Base-by-base conservation (phyloP, 805 yeast species). In the Dipodascopsis tothii region DNA sequence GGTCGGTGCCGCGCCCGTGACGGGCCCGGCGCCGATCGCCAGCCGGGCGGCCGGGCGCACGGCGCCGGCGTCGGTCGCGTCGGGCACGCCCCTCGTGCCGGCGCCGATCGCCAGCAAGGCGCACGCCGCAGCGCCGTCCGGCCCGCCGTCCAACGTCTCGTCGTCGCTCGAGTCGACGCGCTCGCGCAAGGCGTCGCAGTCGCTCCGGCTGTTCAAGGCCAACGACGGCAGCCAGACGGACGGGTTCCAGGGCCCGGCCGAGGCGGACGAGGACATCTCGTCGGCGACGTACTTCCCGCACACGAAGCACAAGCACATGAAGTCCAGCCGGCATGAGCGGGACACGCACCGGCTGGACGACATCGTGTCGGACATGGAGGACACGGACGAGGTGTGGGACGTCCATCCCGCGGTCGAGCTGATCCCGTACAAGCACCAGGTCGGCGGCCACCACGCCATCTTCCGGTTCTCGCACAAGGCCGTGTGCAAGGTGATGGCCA, bases 361-460 rank as follows among this genome's bases (percentile, higher is more conserved):
- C 30, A 14, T 9, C 11, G 30, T 25, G 11, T 25, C 30, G 9
- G 11, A 25, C 14, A 25, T 14, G 11, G 30, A 25, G 9, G 30
- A 25, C 30, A 25, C 30, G 9, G 30, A 14, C 30, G 30, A 25
- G 30, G 14, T 14, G 11, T 14, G 11, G 11, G 30, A 25, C 30
- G 11, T 25, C 11, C 45, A 21, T 25, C 71, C 72, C 0, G 84
- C 95, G 1, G 95, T 88, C 1, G 96, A 90, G 60, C 66, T 90
- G 46, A 77, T 84, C 42, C 97, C 97, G 1, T 90, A 88, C 65
- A 80, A 81, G 44, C 87, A 92, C 60, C 87, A 84, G 59, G 55
- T 92, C 19, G 99, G 99, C 5, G 99, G 99, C 0, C 99, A 92
- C 61, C 90, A 96, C 0, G 96, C 96, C 1, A 87, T 92, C 28